These are phyloP conservation scores for Gliomastix tumulicola DNA, from an alignment of 2,329 filamentous ascomycete species.

Conservation along the genomic window DNA sequence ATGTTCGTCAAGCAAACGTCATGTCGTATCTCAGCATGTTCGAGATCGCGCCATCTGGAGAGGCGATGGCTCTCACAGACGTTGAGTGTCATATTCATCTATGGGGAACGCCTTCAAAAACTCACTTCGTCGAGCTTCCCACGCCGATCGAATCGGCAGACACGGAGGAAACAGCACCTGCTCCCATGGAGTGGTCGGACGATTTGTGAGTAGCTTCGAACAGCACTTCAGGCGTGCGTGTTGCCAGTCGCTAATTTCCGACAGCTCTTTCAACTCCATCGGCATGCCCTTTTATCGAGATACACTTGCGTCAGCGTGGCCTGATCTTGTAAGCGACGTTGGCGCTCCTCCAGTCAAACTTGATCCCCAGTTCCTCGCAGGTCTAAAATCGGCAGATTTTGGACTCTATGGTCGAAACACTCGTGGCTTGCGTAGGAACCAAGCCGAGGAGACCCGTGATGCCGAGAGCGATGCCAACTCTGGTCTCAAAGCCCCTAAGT, in stretches of 20 bases:
- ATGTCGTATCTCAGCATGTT: constrained; percentile 69
- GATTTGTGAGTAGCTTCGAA: neutral
- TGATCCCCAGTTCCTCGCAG: constrained; percentile 62
- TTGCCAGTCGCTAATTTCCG: too few relatives aligned
- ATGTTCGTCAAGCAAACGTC: constrained; percentile 75
- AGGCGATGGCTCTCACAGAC: constrained; percentile 77
- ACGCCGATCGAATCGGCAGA: constrained; percentile 74
- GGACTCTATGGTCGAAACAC: constrained; percentile 75
- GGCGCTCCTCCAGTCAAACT: constrained; percentile 74
- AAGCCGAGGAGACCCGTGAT: constrained; percentile 70
- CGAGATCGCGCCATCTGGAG: constrained; percentile 81
- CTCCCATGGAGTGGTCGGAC: constrained; percentile 60
- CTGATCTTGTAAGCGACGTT: constrained; percentile 77
- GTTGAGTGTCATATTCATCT: constrained; percentile 72
- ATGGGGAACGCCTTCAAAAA: constrained; percentile 81
- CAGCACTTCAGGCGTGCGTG: neutral
- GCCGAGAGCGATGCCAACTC: constrained; percentile 53
- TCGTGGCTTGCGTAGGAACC: constrained; percentile 67
- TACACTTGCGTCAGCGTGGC: constrained; percentile 80
- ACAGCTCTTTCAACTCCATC: constrained; percentile 75
- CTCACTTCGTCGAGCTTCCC: constrained; percentile 79
- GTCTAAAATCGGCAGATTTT: constrained; percentile 65
- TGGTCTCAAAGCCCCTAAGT: constrained; percentile 70
- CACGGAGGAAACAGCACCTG: constrained; percentile 48
- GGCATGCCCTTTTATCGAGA: constrained; percentile 95